phyloP scores from a whole-genome alignment of 805 yeast species.

The Priceomyces medius region DNA sequence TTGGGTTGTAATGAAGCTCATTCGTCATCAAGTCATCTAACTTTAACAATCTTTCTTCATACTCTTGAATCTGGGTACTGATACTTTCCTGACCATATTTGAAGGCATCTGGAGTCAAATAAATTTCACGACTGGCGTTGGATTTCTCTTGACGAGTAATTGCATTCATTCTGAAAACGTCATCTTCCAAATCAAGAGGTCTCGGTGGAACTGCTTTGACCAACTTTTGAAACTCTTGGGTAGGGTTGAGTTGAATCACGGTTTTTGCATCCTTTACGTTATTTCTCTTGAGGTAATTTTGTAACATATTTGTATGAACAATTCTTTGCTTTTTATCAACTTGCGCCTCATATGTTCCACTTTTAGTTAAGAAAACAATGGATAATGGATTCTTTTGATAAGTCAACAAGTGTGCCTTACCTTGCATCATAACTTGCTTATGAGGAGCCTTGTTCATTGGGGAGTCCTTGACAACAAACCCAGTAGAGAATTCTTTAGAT shows the following conservation, averaged over 20 bases:
- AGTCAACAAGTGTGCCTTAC: constrained; percentile 41
- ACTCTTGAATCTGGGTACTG: constrained; percentile 24
- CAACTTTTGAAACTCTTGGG: constrained; percentile 26
- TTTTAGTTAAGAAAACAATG: constrained; percentile 38
- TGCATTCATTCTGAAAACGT: constrained; percentile 23
- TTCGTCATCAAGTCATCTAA: constrained; percentile 13
- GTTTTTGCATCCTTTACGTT: constrained; percentile 18
- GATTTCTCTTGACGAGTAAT: constrained; percentile 19
- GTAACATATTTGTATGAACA: constrained; percentile 34
- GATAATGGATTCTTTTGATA: constrained; percentile 38
- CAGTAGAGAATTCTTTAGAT: constrained; percentile 32
- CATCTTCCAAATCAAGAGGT: constrained; percentile 20
- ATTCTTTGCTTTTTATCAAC: constrained; percentile 24
- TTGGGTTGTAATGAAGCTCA: constrained; percentile 12
- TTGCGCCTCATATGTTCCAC: constrained; percentile 36
- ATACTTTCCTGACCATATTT: constrained; percentile 23
- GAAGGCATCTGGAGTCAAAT: constrained; percentile 24
- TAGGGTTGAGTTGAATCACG: constrained; percentile 28
- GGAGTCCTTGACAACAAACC: constrained; percentile 33
- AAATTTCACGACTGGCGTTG: constrained; percentile 22
- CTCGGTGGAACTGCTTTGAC: constrained; percentile 20
- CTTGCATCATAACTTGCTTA: constrained; percentile 36
- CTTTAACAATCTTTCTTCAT: constrained; percentile 14
- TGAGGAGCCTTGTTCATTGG: constrained; percentile 34
- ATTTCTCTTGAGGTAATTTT: constrained; percentile 26